These are phyloP conservation scores for Bipolaris bicolor DNA, from an alignment of 2,329 filamentous ascomycete genomes.

Conservation along the genomic window DNA sequence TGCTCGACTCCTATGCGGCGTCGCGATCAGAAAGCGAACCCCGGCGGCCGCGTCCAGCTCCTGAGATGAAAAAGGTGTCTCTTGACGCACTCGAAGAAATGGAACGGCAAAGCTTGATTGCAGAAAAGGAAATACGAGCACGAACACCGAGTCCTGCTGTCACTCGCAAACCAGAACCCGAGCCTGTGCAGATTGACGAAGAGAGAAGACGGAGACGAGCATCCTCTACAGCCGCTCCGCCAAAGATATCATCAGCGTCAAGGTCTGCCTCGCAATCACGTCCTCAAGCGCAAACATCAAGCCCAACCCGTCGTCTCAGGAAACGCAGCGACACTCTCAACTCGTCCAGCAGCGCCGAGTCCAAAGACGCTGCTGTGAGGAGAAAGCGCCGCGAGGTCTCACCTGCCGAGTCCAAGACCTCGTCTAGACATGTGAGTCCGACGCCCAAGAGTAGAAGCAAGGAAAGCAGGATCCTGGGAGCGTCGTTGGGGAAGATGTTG, in stretches of 20 bases:
- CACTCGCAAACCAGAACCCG: conserved; percentile 6
- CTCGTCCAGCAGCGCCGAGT: conserved; percentile 22
- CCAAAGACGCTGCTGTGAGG: conserved; percentile 8
- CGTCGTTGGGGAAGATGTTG: conserved; percentile 20
- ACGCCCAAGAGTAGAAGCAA: conserved; percentile 15
- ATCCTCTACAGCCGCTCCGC: conserved; percentile 1
- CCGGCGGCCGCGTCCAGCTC: not conserved
- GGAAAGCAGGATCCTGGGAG: conserved; percentile 8
- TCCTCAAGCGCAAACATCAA: conserved; percentile 6
- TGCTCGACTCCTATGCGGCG: conserved; percentile 28
- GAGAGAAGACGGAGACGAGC: conserved; percentile 12
- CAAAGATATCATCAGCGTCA: not conserved
- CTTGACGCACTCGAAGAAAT: conserved; percentile 12
- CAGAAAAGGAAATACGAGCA: not conserved
- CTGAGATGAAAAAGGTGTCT: conserved; percentile 1
- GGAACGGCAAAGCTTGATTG: conserved; percentile 4
- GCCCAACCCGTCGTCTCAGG: conserved; percentile 20
- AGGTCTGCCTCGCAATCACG: conserved; percentile 2
- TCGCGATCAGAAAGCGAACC: conserved; percentile 5
- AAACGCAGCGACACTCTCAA: conserved; percentile 33
- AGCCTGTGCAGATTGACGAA: conserved; percentile 1
- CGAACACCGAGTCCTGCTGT: conserved; percentile 16
- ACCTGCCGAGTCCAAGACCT: conserved; percentile 16
- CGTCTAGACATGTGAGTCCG: conserved; percentile 20
- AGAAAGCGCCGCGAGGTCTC: conserved; percentile 18